Evolutionary conservation across 805 yeast genomes (phyloP).

Genomic region (Saccharomyces kudriavzevii): DNA sequence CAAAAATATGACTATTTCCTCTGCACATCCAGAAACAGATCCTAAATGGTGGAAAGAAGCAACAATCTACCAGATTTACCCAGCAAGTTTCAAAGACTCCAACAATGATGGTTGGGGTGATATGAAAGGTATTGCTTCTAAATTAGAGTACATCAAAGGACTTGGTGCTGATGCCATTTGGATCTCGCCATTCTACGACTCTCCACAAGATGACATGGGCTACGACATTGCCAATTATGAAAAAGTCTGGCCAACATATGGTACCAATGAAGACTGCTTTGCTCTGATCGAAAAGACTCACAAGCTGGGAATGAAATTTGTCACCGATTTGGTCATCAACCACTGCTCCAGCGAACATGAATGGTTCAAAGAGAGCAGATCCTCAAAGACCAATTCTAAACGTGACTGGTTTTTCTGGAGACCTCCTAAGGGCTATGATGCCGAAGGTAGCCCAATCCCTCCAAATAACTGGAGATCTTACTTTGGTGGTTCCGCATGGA

Average conservation of each 20-base stretch:
- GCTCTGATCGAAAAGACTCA: slow-evolving; percentile 40
- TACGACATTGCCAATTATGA: slow-evolving; percentile 51
- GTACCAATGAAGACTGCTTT: slow-evolving; percentile 47
- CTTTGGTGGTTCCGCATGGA: slow-evolving; percentile 51
- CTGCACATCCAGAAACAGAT: slow-evolving; percentile 9
- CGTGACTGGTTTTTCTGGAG: slow-evolving; percentile 58
- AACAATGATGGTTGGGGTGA: slow-evolving; percentile 56
- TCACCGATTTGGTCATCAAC: slow-evolving; percentile 50
- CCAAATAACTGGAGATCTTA: slow-evolving; percentile 52
- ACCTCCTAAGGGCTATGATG: slow-evolving; percentile 38
- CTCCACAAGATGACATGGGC: slow-evolving; percentile 58
- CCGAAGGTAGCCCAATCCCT: slow-evolving; percentile 41
- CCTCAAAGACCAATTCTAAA: slow-evolving; percentile 43
- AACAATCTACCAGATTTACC: slow-evolving; percentile 50
- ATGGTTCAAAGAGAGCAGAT: slow-evolving; percentile 50
- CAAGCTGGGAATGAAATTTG: slow-evolving; percentile 41
- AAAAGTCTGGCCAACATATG: slow-evolving; percentile 44
- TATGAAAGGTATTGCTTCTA: slow-evolving; percentile 44
- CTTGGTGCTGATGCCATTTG: slow-evolving; percentile 46
- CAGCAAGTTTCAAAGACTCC: slow-evolving; percentile 52
- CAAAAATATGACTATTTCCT: not conserved
- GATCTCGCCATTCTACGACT: slow-evolving; percentile 50
- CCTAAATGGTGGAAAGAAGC: slow-evolving; percentile 50
- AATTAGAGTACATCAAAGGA: slow-evolving; percentile 42
- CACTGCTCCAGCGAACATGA: slow-evolving; percentile 48